A percentile compares a stretch with the other conserved stretches of the same genome.
These are phyloP conservation scores for Trypanosoma mega DNA, from an alignment of 208 protist species.

Conservation along the genomic window DNA sequence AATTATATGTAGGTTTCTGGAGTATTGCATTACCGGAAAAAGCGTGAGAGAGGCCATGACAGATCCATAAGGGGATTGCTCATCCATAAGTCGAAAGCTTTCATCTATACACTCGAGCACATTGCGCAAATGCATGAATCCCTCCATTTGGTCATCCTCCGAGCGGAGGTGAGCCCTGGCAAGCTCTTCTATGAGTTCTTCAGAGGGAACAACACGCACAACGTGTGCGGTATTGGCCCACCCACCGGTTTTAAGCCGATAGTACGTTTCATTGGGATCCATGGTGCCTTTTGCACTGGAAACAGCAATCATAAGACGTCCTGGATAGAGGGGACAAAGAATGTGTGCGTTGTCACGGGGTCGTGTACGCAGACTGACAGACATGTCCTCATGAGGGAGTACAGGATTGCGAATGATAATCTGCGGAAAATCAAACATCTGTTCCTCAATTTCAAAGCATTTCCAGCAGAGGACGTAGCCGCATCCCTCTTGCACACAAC, in stretches of 20 bases:
- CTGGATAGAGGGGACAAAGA: slow-evolving; percentile 64
- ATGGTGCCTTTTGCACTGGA: slow-evolving; percentile 47
- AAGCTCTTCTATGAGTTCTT: slow-evolving; percentile 41
- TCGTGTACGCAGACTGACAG: slow-evolving; percentile 55
- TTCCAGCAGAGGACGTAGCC: slow-evolving; percentile 66
- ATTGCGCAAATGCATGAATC: slow-evolving; percentile 12
- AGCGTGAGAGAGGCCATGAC: slow-evolving; percentile 67
- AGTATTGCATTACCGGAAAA: slow-evolving; percentile 56
- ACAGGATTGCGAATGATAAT: slow-evolving; percentile 73
- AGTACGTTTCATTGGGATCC: slow-evolving; percentile 54
- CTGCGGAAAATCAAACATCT: slow-evolving; percentile 49
- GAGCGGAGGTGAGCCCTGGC: slow-evolving; percentile 32
- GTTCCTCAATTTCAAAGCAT: slow-evolving; percentile 78
- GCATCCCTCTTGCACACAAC: slow-evolving; percentile 46
- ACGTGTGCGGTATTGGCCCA: slow-evolving; percentile 75
- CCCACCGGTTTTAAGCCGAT: slow-evolving; percentile 61
- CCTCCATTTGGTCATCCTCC: slow-evolving; percentile 1
- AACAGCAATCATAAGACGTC: slow-evolving; percentile 64
- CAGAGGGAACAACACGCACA: slow-evolving; percentile 49
- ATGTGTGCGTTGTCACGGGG: slow-evolving; percentile 51
- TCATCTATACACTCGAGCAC: slow-evolving; percentile 48
- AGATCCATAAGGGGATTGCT: slow-evolving; percentile 59
- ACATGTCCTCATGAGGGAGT: slow-evolving; percentile 41
- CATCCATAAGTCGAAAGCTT: slow-evolving; percentile 68
- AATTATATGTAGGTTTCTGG: not conserved